Evolutionary conservation across 1,284 basidiomycete genomes (phyloP).

Genomic region (Ustilago tritici): DNA sequence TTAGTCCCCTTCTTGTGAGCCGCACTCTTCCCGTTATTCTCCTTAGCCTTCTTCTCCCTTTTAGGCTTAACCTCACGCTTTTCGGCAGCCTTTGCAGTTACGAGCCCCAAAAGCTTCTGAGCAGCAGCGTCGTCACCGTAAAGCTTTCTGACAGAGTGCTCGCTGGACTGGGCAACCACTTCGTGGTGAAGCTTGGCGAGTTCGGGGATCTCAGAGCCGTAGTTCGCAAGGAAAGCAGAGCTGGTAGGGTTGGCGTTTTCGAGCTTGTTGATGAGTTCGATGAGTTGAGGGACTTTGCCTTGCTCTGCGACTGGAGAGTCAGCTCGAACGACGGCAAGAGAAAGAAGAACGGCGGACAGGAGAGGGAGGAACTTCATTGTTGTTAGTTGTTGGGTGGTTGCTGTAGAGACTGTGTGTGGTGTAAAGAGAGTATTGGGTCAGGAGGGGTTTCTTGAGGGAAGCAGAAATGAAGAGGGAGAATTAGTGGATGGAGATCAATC

Average conservation of each 20-base stretch:
- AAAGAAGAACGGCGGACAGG: constrained; percentile 24
- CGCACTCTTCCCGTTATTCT: neutral
- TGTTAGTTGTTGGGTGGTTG: neutral
- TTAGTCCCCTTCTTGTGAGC: constrained; percentile 7
- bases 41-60: constrained; percentile 8
- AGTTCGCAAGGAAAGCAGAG: constrained; percentile 11
- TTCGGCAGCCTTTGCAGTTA: constrained; percentile 10
- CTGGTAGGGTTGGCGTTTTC: constrained; percentile 27
- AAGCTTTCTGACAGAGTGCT: constrained; percentile 14
- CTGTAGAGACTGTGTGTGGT: constrained; percentile 23
- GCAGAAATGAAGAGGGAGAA: constrained; percentile 2
- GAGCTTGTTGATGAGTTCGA: constrained; percentile 36
- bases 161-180: constrained; percentile 18
- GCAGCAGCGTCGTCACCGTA: constrained; percentile 25
- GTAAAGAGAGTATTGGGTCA: neutral
- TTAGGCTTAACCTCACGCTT: constrained; percentile 18
- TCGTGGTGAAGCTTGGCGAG: constrained; percentile 33
- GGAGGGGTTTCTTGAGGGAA: constrained; percentile 11
- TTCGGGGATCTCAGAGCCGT: constrained; percentile 11
- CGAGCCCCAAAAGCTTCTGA: constrained; percentile 23
- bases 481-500: neutral
- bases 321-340: constrained; percentile 21
- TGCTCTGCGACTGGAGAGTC: constrained; percentile 22
- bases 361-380: constrained; percentile 40
- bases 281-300: constrained; percentile 32